phyloP scores from a whole-genome alignment of 176 grass and related monocot genomes.

The Phragmites australis region DNA sequence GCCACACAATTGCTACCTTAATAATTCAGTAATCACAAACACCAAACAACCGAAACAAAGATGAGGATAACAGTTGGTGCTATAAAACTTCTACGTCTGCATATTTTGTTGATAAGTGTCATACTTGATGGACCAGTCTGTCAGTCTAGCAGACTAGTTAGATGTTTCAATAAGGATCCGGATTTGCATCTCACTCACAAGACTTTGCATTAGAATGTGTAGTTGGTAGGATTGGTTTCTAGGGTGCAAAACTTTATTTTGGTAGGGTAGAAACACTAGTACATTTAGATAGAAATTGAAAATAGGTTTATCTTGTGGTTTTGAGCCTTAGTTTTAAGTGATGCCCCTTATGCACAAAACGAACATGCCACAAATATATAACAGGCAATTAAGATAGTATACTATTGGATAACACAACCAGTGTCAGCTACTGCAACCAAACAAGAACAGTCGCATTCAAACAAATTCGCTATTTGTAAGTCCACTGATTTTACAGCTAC shows the following conservation, averaged over 20 bases:
- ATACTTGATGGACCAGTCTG: neutral
- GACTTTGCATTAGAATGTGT: no score
- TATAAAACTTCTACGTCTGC: neutral
- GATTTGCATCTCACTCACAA: neutral
- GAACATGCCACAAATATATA: no score
- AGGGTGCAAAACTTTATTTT: no score
- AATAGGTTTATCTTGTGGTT: no score
- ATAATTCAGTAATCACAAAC: neutral
- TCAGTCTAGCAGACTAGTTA: neutral
- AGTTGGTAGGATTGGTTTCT: no score
- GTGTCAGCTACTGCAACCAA: neutral
- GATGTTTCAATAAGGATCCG: neutral
- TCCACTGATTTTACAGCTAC: neutral
- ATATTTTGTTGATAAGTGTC: neutral
- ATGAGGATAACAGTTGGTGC: neutral
- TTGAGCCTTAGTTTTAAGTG: no score
- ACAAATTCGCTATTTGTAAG: neutral
- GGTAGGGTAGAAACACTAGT: no score
- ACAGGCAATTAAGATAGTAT: no score
- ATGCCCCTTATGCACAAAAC: no score
- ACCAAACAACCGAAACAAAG: neutral
- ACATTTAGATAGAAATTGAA: no score
- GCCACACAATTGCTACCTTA: neutral
- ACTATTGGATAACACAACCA: neutral
- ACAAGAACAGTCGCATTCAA: neutral